Evolutionary conservation across 2,329 filamentous ascomycete genomes (phyloP), one percentile per base, ranked within the genome.

Genomic region (Cercospora sp.): DNA sequence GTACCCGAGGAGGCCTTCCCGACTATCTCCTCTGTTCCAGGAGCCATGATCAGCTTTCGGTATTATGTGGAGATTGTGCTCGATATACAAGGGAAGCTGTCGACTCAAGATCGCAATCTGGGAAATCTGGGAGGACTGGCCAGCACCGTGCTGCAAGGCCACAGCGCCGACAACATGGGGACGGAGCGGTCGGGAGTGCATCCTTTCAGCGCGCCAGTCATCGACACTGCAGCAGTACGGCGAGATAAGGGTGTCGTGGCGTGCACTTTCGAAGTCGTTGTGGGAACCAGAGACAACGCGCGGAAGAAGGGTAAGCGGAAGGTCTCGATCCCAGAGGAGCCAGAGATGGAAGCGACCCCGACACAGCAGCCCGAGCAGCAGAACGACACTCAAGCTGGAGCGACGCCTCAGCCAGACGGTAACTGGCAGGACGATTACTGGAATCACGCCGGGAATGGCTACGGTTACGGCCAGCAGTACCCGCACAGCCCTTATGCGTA

Each of bases 61-160:
- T 98, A 99, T 76, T 92, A 94, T 73, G 86, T 97, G 20, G 95
- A 99, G 79, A 92, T 97, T 2, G 90, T 98, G 30, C 88, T 97
- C 23, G 95, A 99, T 77, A 85, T 98, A 0, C 94, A 95, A 58
- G 94, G 94, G 42, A 95, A 93, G 77, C 82, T 97, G 48, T 88
- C 90, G 1, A 88, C 88, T n/a, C 88, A 93, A 70, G 90, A 93
- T 74, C 86, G 89, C 51, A 72, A 70, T 33, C 62, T 77, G 48
- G 70, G 68, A 8, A 74, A 72, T 28, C 67, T 77, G 33, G 68
- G 71, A 42, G 73, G 72, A 4, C 63, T 73, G n/a, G 73, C 73
- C 33, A 72, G 70, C 59, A 75, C 68, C 9, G 69, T 71, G 13
- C 64, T 60, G 26, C 68, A 69, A n/a, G 68, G 67, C 3, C 62